Percentiles rank a stretch among this genome's conserved stretches.
Conservation (phyloP, 2,329 filamentous ascomycete species). For the Colletotrichum lentis region DNA sequence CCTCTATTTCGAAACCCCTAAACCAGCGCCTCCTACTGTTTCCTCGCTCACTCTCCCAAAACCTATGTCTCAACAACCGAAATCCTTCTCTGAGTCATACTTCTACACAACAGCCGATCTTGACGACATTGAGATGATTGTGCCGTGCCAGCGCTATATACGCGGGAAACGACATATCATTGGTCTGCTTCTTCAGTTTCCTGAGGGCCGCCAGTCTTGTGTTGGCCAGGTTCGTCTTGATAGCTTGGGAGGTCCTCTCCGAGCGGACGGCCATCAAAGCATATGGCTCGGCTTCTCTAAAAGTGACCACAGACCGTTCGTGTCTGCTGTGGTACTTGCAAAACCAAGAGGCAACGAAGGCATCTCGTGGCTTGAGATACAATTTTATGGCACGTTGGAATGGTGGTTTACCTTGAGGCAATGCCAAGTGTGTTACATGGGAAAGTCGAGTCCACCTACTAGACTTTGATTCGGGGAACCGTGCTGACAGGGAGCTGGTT, state of each 20-base stretch:
- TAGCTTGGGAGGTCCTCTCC: not conserved
- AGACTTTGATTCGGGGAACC: not conserved
- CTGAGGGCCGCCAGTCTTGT: not conserved
- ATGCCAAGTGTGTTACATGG: not conserved
- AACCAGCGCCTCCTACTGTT: not conserved
- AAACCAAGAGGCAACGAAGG: not conserved
- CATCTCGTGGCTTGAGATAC: not conserved
- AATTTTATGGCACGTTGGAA: not conserved
- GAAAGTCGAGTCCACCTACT: constrained; percentile 10
- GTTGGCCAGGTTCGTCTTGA: constrained; percentile 6
- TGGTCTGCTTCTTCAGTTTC: constrained; percentile 5
- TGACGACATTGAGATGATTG: not conserved
- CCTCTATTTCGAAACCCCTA: not conserved
- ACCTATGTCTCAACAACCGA: not conserved
- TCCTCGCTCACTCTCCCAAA: not conserved
- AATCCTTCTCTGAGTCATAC: not conserved
- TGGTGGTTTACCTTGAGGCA: constrained; percentile 4
- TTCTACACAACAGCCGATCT: not conserved
- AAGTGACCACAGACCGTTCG: not conserved
- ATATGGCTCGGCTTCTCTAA: not conserved
- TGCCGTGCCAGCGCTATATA: not conserved
- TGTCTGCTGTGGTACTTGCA: not conserved
- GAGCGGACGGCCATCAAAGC: not conserved
- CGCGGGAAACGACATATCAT: not conserved
- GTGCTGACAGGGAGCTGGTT: no score